Percentiles rank a stretch among this genome's conserved stretches.
Conservation (phyloP, 495 filamentous ascomycete species). For the Pseudoneurospora amorphoporcata region DNA sequence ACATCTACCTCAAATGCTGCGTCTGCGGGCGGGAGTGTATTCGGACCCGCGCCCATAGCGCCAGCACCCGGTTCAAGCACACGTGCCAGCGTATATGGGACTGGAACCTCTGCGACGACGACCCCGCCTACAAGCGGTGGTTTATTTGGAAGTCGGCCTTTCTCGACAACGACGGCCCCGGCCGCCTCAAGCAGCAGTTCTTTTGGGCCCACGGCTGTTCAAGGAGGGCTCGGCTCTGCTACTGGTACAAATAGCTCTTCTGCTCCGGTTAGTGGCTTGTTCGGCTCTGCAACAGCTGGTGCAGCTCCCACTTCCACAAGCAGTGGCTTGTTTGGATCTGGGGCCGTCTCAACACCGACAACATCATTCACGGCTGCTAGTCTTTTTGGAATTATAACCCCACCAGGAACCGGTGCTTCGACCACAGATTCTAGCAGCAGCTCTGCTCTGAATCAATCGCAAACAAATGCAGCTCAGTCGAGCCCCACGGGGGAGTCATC, state of each 20-base stretch:
- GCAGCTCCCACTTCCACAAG: not conserved
- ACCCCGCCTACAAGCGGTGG: not conserved
- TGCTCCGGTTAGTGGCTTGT: not conserved
- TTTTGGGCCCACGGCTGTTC: not conserved
- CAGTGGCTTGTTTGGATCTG: not conserved
- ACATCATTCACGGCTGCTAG: not conserved
- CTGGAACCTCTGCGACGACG: not conserved
- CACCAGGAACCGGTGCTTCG: not conserved
- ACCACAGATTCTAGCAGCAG: not conserved
- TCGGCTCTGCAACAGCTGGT: not conserved
- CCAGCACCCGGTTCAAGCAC: not conserved
- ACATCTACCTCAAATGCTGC: not conserved
- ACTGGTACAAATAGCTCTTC: not conserved
- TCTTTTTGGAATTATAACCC: not conserved
- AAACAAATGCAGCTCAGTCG: not conserved
- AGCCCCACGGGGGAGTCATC: accelerated
- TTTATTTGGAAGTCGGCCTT: not conserved
- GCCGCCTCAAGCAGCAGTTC: not conserved
- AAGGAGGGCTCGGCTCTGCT: not conserved
- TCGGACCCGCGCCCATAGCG: not conserved
- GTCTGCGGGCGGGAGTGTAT: not conserved
- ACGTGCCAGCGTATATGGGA: not conserved
- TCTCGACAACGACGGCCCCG: not conserved
- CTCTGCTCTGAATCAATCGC: not conserved
- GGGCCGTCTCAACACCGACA: not conserved